Evolutionary conservation across 1,139 yeast species (phyloP).

Genomic region (Starmera stellimalicola): DNA sequence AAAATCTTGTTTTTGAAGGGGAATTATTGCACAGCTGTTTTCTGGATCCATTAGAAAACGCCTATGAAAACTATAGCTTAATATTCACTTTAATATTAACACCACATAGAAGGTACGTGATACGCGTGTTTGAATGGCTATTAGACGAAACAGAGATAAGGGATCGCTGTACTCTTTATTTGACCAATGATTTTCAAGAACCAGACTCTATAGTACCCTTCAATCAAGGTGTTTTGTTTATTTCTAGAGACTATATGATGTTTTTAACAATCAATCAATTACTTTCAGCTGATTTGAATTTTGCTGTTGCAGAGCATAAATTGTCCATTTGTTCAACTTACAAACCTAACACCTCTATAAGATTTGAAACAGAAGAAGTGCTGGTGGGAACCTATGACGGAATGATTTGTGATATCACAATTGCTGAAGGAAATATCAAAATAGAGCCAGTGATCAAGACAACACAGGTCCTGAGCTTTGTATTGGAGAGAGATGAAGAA

Average conservation of each 20-base stretch:
- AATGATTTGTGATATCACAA: slow-evolving; percentile 26
- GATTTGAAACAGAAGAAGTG: slow-evolving; percentile 25
- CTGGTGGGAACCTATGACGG: slow-evolving; percentile 36
- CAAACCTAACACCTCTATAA: slow-evolving; percentile 21
- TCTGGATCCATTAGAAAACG: slow-evolving; percentile 24
- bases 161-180: slow-evolving; percentile 28
- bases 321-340: slow-evolving; percentile 33
- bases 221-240: slow-evolving; percentile 24
- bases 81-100: slow-evolving; percentile 30
- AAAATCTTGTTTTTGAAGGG: slow-evolving; percentile 35
- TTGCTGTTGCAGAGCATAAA: slow-evolving; percentile 13
- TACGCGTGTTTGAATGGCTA: slow-evolving; percentile 35
- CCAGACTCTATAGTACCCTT: slow-evolving; percentile 35
- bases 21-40: slow-evolving; percentile 34
- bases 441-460: slow-evolving; percentile 11
- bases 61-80: slow-evolving; percentile 23
- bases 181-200: slow-evolving; percentile 29
- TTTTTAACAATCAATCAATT: slow-evolving; percentile 19
- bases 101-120: slow-evolving; percentile 27
- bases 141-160: slow-evolving; percentile 19
- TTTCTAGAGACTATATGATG: slow-evolving; percentile 23
- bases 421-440: slow-evolving; percentile 7
- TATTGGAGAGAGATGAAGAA: slow-evolving; percentile 8
- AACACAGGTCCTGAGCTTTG: slow-evolving; percentile 10
- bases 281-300: slow-evolving; percentile 36